Percentiles rank a stretch among this genome's conserved stretches.
These are phyloP conservation scores for Biancaea sappan DNA, from an alignment of 306 rosid genomes.

Conservation along the genomic window DNA sequence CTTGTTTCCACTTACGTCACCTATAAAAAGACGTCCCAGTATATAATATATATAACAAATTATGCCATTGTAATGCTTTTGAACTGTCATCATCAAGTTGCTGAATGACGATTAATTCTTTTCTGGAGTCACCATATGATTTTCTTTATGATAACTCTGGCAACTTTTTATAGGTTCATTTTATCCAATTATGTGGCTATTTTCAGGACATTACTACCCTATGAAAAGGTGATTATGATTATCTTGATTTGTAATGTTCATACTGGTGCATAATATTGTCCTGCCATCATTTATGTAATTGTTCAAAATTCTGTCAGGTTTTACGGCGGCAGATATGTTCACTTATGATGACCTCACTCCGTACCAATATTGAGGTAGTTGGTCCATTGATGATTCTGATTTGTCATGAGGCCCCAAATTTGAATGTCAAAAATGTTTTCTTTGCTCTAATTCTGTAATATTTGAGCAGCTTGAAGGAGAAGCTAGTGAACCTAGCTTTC, in stretches of 20 bases:
- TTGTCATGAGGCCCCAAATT: constrained; percentile 23
- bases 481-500: constrained; percentile 90
- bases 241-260: constrained; percentile 26
- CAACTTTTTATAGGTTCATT: constrained; percentile 61
- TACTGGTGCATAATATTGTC: constrained; percentile 29
- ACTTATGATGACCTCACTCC: constrained; percentile 91
- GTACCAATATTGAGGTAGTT: constrained; percentile 88
- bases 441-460: constrained; percentile 27
- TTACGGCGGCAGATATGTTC: constrained; percentile 85
- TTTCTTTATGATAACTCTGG: constrained; percentile 24
- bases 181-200: constrained; percentile 89
- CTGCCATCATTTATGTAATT: constrained; percentile 34
- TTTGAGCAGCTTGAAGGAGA: constrained; percentile 88
- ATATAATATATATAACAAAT: too few species aligned
- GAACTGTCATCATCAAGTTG: constrained; percentile 13
- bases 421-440: constrained; percentile 26
- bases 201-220: constrained; percentile 78
- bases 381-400: constrained; percentile 23
- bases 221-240: constrained; percentile 73
- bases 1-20: constrained; percentile 22
- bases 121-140: background rate
- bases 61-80: constrained; percentile 19
- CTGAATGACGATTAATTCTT: constrained; percentile 9
- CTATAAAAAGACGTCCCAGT: constrained; percentile 11
- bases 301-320: constrained; percentile 56